Percentiles rank a stretch among this genome's conserved stretches.
Conservation (phyloP, 768 basidiomycete genomes). For the Gloeopeniophorella convolvens region DNA sequence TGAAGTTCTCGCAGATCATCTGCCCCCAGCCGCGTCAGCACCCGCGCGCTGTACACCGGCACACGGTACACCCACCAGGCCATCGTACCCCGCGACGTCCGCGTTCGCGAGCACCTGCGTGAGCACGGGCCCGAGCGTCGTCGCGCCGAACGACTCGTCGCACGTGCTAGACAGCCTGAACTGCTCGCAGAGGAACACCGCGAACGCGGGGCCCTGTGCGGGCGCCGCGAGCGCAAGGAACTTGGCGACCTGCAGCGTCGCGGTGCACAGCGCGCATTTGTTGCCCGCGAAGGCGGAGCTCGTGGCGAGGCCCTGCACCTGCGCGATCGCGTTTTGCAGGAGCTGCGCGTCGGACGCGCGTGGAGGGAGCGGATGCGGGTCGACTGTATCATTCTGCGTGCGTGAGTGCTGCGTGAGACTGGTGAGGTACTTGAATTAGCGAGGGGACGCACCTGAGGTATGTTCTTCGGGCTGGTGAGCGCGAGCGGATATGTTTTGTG, state of each 20-base stretch:
- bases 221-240: slow-evolving; percentile 62
- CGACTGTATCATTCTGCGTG: slow-evolving; percentile 44
- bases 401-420: slow-evolving; percentile 1
- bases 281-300: slow-evolving; percentile 49
- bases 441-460: slow-evolving; percentile 39
- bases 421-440: not conserved
- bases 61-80: slow-evolving; percentile 42
- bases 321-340: slow-evolving; percentile 45
- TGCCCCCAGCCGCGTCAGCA: slow-evolving; percentile 20
- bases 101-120: slow-evolving; percentile 70
- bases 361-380: slow-evolving; percentile 63
- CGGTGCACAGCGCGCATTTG: slow-evolving; percentile 54
- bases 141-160: slow-evolving; percentile 38
- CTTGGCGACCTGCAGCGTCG: slow-evolving; percentile 55
- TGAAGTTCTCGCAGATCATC: slow-evolving; percentile 57
- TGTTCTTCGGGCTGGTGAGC: slow-evolving; percentile 57
- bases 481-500: slow-evolving; percentile 49
- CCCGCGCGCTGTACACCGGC: not conserved
- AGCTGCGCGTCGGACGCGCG: slow-evolving; percentile 40
- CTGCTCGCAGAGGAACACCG: slow-evolving; percentile 53
- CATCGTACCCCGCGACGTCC: slow-evolving; percentile 66
- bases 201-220: slow-evolving; percentile 48
- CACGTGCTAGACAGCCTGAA: slow-evolving; percentile 47
- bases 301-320: slow-evolving; percentile 48
- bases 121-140: slow-evolving; percentile 49